A percentile compares a stretch with the other conserved stretches of the same genome.
Conservation (phyloP, 1,284 basidiomycete species). For the Schizophyllum amplum region DNA sequence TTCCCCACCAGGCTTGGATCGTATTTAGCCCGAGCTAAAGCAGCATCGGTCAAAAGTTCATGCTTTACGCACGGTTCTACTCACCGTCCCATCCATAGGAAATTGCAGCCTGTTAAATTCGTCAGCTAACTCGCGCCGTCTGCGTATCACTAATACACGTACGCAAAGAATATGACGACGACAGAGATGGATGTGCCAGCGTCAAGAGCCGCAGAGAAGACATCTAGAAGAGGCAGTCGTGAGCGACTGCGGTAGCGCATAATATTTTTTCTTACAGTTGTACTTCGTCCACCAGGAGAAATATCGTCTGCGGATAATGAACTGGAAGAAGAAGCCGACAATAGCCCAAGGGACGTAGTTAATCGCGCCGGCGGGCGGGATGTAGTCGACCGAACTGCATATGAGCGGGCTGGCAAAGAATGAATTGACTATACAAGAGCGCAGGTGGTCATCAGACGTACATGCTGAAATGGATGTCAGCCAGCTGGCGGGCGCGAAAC, state of each 20-base stretch:
- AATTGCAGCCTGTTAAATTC: slow-evolving; percentile 23
- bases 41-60: background rate
- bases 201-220: slow-evolving; percentile 55
- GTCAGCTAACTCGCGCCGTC: background rate
- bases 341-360: slow-evolving; percentile 43
- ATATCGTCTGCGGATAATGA: slow-evolving; percentile 45
- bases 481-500: background rate
- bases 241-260: background rate
- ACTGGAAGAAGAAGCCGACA: slow-evolving; percentile 52
- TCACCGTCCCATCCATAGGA: slow-evolving; percentile 30
- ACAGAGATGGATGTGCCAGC: slow-evolving; percentile 43
- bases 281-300: slow-evolving; percentile 72
- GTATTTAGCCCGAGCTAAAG: slow-evolving; percentile 34
- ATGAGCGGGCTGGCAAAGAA: slow-evolving; percentile 1
- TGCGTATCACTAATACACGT: slow-evolving; percentile 11
- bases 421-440: background rate
- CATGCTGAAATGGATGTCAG: slow-evolving; percentile 3
- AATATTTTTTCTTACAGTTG: slow-evolving; percentile 33
- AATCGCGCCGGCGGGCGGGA: slow-evolving; percentile 23
- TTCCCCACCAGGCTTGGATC: slow-evolving; percentile 48
- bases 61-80: slow-evolving; percentile 2
- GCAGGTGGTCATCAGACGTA: background rate
- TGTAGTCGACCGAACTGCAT: slow-evolving; percentile 7
- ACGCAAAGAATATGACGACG: slow-evolving; percentile 45
- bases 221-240: slow-evolving; percentile 25